Percentiles rank a stretch among this genome's conserved stretches.
Conservation (phyloP, 2,329 filamentous ascomycete genomes). For the Verticillium albo-atrum region DNA sequence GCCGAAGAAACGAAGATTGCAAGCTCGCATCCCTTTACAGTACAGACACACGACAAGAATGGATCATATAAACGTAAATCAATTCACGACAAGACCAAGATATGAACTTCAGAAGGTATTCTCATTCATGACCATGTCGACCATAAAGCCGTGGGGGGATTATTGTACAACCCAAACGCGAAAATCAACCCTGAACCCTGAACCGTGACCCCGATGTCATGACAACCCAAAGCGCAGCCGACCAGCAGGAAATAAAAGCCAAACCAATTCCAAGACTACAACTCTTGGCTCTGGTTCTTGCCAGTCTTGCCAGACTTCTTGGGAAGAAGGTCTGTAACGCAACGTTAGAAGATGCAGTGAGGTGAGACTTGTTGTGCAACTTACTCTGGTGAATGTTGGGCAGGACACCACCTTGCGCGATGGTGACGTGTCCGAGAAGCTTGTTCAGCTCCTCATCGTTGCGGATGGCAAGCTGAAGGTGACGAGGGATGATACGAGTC, state of each 20-base stretch:
- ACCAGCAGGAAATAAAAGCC: conserved; percentile 54
- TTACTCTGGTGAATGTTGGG: conserved; percentile 97
- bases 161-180: conserved; percentile 69
- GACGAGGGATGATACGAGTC: conserved; percentile 99
- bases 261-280: conserved; percentile 58
- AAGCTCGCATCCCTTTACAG: too few species aligned
- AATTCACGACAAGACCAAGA: not conserved
- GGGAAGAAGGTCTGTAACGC: conserved; percentile 79
- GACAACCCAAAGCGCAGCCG: conserved; percentile 64
- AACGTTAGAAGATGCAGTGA: conserved; percentile 30
- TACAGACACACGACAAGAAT: too few species aligned
- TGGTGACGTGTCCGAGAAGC: conserved; percentile 92
- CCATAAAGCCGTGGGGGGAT: conserved; percentile 52
- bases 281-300: conserved; percentile 90
- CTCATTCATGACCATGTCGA: conserved; percentile 56
- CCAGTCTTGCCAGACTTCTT: conserved; percentile 98
- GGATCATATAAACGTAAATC: too few species aligned
- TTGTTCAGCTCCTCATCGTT: conserved; percentile 99
- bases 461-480: conserved; percentile 97
- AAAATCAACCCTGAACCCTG: conserved; percentile 62
- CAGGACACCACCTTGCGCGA: conserved; percentile 93
- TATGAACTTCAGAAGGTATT: conserved; percentile 43
- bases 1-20: too few species aligned
- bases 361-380: conserved; percentile 31
- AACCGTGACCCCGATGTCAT: conserved; percentile 80